Base-by-base conservation (phyloP, 1,284 basidiomycete genomes). In the Boletus sp. region DNA sequence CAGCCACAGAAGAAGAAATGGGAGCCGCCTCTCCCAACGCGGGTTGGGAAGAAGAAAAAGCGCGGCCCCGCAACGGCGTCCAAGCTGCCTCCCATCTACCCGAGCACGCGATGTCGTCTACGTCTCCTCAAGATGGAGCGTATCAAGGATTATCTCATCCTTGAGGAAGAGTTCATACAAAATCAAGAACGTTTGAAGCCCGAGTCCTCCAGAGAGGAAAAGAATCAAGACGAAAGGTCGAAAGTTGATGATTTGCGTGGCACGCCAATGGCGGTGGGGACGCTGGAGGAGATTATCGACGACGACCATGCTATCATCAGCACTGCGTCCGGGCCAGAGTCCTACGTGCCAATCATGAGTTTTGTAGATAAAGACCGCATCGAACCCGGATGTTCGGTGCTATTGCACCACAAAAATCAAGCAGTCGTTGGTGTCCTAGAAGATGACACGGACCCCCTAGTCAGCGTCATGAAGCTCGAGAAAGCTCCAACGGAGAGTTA, bases 271-370 rank as follows among this genome's bases (percentile, higher is more conserved):
- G 89, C 87, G 12, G 93, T 99, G 45, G 96, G 96, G 30, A 92
- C 94, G 0, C 77, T 99, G 60, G 96, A 99, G 72, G 96, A 99
- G 72, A 98, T 99, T 60, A 96, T 99, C 64, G 96, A 99, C 75
- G 96, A 99, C 73, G 96, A 99, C 77, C 96, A 99, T 68, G 95
- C 96, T 17, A 98, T 99, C 68, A 88, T 99, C 62, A 94, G 91
- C 68, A 91, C 91, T 9, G 83, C 92, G 16, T 92, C 91, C 33
- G 95, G 96, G 2, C 94, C 95, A 26, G 96, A 99, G 68, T 94
- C 88, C 71, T 99, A 99, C 67, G 96, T 99, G 57, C 88, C 92
- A 37, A 98, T 99, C 68, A 93, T 98, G 90, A 92, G 88, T 55
- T 96, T 96, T 65, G 95, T 99, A 58, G 95, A 99, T 83, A 99